Percentiles rank a stretch among this genome's conserved stretches.
These are phyloP conservation scores for Strigomonas culicis DNA, from an alignment of 208 protist genomes.

Conservation along the genomic window DNA sequence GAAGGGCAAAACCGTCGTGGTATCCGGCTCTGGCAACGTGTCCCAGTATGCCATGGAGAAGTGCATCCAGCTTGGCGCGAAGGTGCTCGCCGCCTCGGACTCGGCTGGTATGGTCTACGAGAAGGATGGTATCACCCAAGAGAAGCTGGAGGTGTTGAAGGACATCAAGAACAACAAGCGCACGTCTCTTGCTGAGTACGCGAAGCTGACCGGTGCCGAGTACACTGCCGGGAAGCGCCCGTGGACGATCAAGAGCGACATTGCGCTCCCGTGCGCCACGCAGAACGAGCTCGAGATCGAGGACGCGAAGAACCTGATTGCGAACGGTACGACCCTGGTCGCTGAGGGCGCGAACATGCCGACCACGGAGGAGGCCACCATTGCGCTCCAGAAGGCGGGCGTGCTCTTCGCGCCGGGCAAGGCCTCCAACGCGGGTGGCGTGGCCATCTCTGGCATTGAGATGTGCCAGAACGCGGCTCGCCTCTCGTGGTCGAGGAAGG, in stretches of 20 bases:
- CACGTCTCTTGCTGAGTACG: constrained; percentile 63
- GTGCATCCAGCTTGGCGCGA: constrained; percentile 78
- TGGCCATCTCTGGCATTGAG: constrained; percentile 91
- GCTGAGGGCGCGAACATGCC: constrained; percentile 95
- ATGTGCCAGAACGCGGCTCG: constrained; percentile 93
- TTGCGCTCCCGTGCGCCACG: constrained; percentile 90
- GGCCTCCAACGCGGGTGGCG: constrained; percentile 93
- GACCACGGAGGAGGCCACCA: constrained; percentile 79
- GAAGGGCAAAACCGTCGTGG: constrained; percentile 60
- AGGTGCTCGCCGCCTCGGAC: constrained; percentile 83
- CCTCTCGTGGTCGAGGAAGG: constrained; percentile 79
- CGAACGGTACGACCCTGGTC: constrained; percentile 75
- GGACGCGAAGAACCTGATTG: constrained; percentile 69
- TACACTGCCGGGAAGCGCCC: constrained; percentile 67
- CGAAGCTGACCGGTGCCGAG: constrained; percentile 51
- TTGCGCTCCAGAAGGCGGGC: constrained; percentile 39
- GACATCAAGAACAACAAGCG: constrained; percentile 64
- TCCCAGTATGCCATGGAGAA: constrained; percentile 86
- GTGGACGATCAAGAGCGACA: constrained; percentile 58
- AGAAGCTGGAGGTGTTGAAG: constrained; percentile 68
- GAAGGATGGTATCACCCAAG: constrained; percentile 68
- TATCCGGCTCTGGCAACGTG: constrained; percentile 94
- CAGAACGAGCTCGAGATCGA: constrained; percentile 92
- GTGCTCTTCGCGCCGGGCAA: constrained; percentile 91
- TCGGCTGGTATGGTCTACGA: constrained; percentile 79